Evolutionary conservation across 208 protist species (phyloP).

Genomic region (Trypanosoma cruzi): DNA sequence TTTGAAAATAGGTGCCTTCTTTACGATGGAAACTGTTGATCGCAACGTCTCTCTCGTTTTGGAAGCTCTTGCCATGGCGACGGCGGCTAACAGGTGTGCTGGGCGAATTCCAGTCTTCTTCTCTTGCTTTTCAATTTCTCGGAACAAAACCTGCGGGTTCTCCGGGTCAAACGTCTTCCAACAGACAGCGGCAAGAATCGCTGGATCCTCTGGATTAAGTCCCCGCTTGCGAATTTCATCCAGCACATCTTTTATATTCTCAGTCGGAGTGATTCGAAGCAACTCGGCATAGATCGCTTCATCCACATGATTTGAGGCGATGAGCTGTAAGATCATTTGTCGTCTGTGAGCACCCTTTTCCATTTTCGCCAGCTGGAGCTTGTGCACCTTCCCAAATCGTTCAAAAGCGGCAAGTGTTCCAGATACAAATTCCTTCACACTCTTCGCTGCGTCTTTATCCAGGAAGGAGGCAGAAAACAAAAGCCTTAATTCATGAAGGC

Average conservation of each 20-base stretch:
- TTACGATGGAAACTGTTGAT: conserved; percentile 39
- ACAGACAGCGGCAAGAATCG: conserved; percentile 54
- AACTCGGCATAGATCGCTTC: conserved; percentile 77
- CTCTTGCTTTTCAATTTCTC: conserved; percentile 68
- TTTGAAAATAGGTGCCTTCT: conserved; percentile 30
- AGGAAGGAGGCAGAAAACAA: conserved; percentile 33
- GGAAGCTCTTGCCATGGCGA: conserved; percentile 35
- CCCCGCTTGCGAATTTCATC: conserved; percentile 65
- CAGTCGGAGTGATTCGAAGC: conserved; percentile 47
- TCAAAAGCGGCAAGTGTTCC: conserved; percentile 44
- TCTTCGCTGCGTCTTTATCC: conserved; percentile 36
- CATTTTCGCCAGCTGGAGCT: conserved; percentile 49
- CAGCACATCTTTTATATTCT: conserved; percentile 55
- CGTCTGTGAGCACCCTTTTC: conserved; percentile 47
- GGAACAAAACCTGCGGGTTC: conserved; percentile 48
- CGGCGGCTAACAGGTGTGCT: conserved; percentile 48
- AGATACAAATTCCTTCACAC: conserved; percentile 39
- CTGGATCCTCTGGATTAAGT: conserved; percentile 75
- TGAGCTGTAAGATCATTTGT: conserved; percentile 60
- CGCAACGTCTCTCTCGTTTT: conserved; percentile 43
- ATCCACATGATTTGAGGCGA: conserved; percentile 60
- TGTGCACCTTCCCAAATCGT: conserved; percentile 42
- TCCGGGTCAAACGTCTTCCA: conserved; percentile 56
- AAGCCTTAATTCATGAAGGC: conserved; percentile 46
- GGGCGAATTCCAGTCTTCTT: conserved; percentile 50